Percentiles rank a stretch among this genome's conserved stretches.
phyloP scores from a whole-genome alignment of 2,329 filamentous ascomycete species.

The Orbilia quercus region DNA sequence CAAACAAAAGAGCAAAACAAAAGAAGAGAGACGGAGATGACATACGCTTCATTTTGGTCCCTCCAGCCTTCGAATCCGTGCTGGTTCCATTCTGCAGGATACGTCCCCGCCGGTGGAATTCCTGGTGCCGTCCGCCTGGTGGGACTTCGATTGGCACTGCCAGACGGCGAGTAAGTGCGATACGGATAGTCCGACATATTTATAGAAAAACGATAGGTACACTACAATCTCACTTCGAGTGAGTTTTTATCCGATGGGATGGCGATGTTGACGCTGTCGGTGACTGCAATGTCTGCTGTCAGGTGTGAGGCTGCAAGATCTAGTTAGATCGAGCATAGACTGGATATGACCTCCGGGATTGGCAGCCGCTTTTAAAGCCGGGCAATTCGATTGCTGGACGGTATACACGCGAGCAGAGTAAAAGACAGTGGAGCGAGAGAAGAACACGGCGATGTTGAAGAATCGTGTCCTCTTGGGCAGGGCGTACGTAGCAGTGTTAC shows the following conservation, averaged over 20 bases:
- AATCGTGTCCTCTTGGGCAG: conserved; percentile 38
- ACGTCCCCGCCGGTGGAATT: conserved; percentile 24
- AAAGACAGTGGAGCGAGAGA: neutral
- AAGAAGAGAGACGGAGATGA: conserved; percentile 5
- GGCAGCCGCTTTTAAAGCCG: neutral
- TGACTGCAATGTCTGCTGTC: neutral
- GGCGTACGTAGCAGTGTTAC: conserved; percentile 52
- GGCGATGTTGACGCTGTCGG: neutral
- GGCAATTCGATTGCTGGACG: neutral
- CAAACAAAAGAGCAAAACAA: conserved; percentile 6
- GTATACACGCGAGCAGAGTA: neutral
- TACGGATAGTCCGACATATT: conserved; percentile 47
- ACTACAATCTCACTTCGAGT: neutral
- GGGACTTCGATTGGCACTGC: conserved; percentile 36
- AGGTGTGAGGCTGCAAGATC: neutral
- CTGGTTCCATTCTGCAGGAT: conserved; percentile 37
- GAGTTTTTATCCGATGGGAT: neutral
- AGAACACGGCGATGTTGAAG: too few species aligned
- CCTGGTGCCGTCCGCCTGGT: conserved; percentile 29
- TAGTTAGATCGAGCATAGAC: too few species aligned
- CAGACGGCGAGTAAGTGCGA: conserved; percentile 40
- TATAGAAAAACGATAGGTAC: neutral
- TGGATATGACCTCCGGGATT: neutral
- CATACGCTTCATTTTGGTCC: conserved; percentile 20
- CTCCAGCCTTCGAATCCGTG: conserved; percentile 48